Base-by-base conservation (phyloP, 139 green algal species). In the Penium margaritaceum region DNA sequence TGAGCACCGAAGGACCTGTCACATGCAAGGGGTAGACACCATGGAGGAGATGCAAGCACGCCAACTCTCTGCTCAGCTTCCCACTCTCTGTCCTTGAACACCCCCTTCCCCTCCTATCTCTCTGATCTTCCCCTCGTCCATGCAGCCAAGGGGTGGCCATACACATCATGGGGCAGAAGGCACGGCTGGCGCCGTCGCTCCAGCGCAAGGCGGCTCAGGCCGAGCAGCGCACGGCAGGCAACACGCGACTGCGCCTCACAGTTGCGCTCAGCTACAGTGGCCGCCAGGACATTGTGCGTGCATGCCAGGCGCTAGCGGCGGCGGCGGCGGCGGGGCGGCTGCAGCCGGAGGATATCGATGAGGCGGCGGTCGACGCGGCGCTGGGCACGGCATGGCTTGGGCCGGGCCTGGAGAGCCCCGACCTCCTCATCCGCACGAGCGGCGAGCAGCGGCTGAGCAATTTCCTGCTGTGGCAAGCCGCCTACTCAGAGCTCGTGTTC, bases 401-500 rank as follows among this genome's bases (percentile, higher is more conserved):
- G 5, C 35, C 24, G 46, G 51, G 27, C 24, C 17, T 86, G 0
- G 66, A 67, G 1, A 38, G 87, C 15, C 88, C 87, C 0, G 90
- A 95, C 76, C 62, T 95, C 7, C 58, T 93, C 1, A 90, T 95
- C 17, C 69, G 90, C 35, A 94, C 90, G 1, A 89, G 83, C 47
- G 90, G 90, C 24, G 87, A 95, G 82, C 78, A 88, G 72, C 75
- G 90, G 21, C 63, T 95, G 3, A 88, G 77, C 72, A 92, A 95
- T 77, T 95, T 95, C 80, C 66, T 95, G 67, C 78, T 95, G 53
- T 95, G 77, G 70, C 87, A 95, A 51, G 17, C 80, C 0, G 87
- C 89, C 12, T 95, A 95, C 71, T 81, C 87, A 0, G 89, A 95
- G 86, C 76, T 92, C 1, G 82, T 79, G 67, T 95, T 95, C 69